A percentile compares a stretch with the other conserved stretches of the same genome.
Conservation (phyloP, 2,329 filamentous ascomycete genomes). For the Nannizzia gypsea region DNA sequence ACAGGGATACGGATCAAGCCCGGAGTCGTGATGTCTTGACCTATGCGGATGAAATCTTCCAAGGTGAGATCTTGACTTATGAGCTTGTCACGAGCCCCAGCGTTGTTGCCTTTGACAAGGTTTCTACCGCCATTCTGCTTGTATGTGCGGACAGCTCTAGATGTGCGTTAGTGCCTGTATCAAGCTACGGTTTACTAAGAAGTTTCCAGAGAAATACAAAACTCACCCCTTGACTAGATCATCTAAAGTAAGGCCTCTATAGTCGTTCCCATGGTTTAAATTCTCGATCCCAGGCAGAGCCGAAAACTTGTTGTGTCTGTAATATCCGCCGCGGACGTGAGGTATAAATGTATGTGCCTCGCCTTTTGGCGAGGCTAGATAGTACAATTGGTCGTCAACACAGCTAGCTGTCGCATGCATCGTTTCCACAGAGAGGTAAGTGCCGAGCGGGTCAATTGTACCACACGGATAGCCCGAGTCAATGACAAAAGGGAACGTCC, state of each 20-base stretch:
- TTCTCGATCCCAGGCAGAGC: background rate
- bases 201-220: background rate
- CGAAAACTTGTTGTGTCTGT: background rate
- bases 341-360: constrained; percentile 15
- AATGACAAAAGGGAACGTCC: constrained; percentile 11
- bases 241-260: background rate
- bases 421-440: constrained; percentile 3
- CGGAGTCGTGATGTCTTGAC: constrained; percentile 24
- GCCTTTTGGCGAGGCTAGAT: constrained; percentile 13
- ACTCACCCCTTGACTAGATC: constrained; percentile 2
- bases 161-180: background rate
- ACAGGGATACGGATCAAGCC: constrained; percentile 31
- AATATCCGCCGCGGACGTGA: background rate
- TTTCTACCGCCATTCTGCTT: constrained; percentile 24
- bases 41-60: no score
- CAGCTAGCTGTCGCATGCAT: constrained; percentile 6
- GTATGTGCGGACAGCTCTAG: background rate
- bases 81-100: constrained; percentile 17
- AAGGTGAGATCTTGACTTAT: constrained; percentile 19
- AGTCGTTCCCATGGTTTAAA: background rate
- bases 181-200: background rate
- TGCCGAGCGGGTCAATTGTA: constrained; percentile 1
- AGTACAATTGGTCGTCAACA: constrained; percentile 9
- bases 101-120: constrained; percentile 17
- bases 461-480: constrained; percentile 12